Evolutionary conservation across 208 protist species (phyloP).

Genomic region (Trypanosoma cruzi): DNA sequence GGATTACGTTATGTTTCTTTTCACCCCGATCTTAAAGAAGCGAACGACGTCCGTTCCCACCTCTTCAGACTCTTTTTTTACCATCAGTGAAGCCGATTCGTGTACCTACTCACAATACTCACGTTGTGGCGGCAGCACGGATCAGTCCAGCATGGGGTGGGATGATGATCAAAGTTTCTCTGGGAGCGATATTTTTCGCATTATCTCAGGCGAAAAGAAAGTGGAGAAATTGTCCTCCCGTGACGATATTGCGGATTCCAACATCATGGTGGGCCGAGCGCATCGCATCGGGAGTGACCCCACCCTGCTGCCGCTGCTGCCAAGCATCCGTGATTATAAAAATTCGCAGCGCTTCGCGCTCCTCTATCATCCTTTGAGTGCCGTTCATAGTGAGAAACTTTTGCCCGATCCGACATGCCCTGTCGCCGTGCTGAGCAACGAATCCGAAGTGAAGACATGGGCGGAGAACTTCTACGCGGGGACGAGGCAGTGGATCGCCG

Average conservation of each 20-base stretch:
- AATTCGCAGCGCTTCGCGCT: constrained; percentile 64
- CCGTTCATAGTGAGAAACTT: constrained; percentile 45
- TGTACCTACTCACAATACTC: neutral
- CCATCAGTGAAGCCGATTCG: constrained; percentile 4
- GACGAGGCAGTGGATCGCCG: constrained; percentile 61
- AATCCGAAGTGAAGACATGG: constrained; percentile 62
- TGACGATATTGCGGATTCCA: neutral
- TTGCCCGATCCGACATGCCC: constrained; percentile 68
- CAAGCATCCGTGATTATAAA: constrained; percentile 23
- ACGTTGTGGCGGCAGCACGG: neutral
- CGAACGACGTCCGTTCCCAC: neutral
- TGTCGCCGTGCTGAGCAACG: constrained; percentile 57
- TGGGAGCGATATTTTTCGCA: constrained; percentile 16
- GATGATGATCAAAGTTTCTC: constrained; percentile 8
- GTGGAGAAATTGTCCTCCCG: too few species aligned
- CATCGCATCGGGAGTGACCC: constrained; percentile 26
- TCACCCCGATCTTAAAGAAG: constrained; percentile 41
- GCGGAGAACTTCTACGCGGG: constrained; percentile 64
- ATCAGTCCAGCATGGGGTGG: neutral
- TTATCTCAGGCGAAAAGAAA: neutral
- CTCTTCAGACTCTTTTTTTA: neutral
- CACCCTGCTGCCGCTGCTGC: constrained; percentile 45
- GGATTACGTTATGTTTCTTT: constrained; percentile 81
- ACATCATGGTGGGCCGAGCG: constrained; percentile 12
- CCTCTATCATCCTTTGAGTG: constrained; percentile 62